Base-by-base conservation (phyloP, 768 basidiomycete genomes). In the Tricholoma matsutake region DNA sequence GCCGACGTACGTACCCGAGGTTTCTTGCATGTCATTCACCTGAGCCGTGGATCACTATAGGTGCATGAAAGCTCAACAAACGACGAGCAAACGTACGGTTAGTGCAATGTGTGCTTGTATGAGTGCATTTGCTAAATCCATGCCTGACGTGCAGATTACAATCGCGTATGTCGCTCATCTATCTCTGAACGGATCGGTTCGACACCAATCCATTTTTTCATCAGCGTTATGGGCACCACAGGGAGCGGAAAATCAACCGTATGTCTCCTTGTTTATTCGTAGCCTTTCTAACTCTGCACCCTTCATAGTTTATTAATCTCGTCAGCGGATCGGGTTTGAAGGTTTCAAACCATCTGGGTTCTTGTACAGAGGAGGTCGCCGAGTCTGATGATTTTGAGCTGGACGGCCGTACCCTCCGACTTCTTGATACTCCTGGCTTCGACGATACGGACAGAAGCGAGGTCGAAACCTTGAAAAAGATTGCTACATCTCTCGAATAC, bases 371-470 rank as follows among this genome's bases (percentile, higher is more conserved):
- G 13, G 37, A 54, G 11, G 57, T 66, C n/a, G n/a, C 29, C 35
- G 59, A 39, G 16, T 35, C 29, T 18, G 51, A 22, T 32, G 16
- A 39, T 41, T 59, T 56, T 58, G 28, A 58, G 22, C 41, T 57
- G 8, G 41, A 28, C 10, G 45, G 43, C 28, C 35, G 51, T 29
- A 39, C 39, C 16, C 57, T 68, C 39, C 31, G 45, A 13, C 52
- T 68, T 11, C 59, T 66, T 9, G 67, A 68, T 41, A 66, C 67
- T 20, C 67, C 67, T n/a, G 67, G 61, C 7, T 59, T 68, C 20
- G 53, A 66, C 37, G 57, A 61, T 25, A 57, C 60, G 0, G 45
- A 64, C n/a, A 52, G 41, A 14, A 34, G 39, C 11, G 56, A 63
- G 28, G 29, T 60, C 2, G 62, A 59, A 18, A 58, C 58, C 2